Conservation (phyloP, 2,329 filamentous ascomycete genomes). For the Teratosphaeria destructans region DNA sequence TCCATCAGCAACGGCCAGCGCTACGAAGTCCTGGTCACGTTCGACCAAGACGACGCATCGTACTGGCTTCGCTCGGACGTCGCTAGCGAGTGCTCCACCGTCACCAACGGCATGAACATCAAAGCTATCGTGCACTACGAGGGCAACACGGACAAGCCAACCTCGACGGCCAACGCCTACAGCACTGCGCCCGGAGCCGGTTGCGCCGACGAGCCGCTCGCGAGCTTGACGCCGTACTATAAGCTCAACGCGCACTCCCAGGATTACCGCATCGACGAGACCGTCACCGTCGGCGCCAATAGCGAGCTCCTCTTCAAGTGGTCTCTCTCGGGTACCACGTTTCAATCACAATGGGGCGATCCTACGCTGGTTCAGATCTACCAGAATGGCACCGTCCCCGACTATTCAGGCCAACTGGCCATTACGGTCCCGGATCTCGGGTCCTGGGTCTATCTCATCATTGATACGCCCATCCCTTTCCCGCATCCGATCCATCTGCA, state of each 20-base stretch:
- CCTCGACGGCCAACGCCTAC: conserved; percentile 25
- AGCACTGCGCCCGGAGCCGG: conserved; percentile 12
- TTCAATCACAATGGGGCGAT: conserved; percentile 28
- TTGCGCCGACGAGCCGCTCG: conserved; percentile 30
- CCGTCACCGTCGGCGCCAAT: conserved; percentile 23
- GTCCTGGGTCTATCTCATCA: conserved; percentile 35
- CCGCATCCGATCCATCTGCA: conserved; percentile 32
- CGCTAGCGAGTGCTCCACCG: conserved; percentile 28
- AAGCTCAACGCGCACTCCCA: conserved; percentile 18
- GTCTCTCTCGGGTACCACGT: conserved; percentile 32
- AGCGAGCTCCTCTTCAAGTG: conserved; percentile 32
- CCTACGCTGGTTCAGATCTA: conserved; percentile 28
- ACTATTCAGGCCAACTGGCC: conserved; percentile 27
- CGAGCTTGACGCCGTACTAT: conserved; percentile 26
- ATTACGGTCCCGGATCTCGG: conserved; percentile 25
- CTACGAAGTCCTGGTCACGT: conserved; percentile 37
- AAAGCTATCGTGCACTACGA: conserved; percentile 29
- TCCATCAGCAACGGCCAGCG: conserved; percentile 36
- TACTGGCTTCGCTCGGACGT: conserved; percentile 38
- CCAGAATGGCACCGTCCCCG: conserved; percentile 25
- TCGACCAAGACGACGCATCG: conserved; percentile 32
- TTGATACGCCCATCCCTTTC: conserved; percentile 28
- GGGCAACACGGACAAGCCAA: conserved; percentile 11
- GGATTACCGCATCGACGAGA: conserved; percentile 20
- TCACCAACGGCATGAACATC: conserved; percentile 23